These are phyloP conservation scores for Naganishia antarctica DNA, from an alignment of 768 basidiomycete species.

Conservation along the genomic window DNA sequence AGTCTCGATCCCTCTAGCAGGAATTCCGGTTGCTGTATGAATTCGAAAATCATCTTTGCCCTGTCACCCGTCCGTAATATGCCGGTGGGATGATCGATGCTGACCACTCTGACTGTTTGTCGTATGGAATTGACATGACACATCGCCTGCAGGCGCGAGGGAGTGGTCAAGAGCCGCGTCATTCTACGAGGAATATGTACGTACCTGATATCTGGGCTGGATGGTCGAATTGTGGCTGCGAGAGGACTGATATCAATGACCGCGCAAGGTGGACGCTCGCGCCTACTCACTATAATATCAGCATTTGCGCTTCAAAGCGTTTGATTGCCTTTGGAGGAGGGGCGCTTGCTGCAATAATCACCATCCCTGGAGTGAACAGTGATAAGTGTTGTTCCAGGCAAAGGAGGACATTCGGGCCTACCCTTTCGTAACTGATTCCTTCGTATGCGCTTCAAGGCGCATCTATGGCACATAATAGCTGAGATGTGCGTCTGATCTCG, in stretches of 20 bases:
- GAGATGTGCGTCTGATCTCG: slow-evolving; percentile 1
- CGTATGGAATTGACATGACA: slow-evolving; percentile 53
- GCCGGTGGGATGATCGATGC: slow-evolving; percentile 75
- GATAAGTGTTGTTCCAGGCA: slow-evolving; percentile 40
- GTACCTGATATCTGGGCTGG: slow-evolving; percentile 87
- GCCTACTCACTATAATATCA: slow-evolving; percentile 75
- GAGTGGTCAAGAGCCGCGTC: slow-evolving; percentile 14
- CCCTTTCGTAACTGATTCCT: slow-evolving; percentile 80
- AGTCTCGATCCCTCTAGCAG: slow-evolving; percentile 90
- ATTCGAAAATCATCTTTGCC: slow-evolving; percentile 89
- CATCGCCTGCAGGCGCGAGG: slow-evolving; percentile 34
- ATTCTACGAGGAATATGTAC: slow-evolving; percentile 50
- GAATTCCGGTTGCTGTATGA: slow-evolving; percentile 78
- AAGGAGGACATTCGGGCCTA: slow-evolving; percentile 39
- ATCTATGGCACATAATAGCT: slow-evolving; percentile 32
- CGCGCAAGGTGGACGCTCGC: neutral
- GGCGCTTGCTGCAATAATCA: slow-evolving; percentile 75
- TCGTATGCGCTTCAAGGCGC: slow-evolving; percentile 84
- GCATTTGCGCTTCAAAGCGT: slow-evolving; percentile 85
- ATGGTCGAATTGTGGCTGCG: slow-evolving; percentile 82
- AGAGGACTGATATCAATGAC: neutral
- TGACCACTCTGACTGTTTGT: slow-evolving; percentile 86
- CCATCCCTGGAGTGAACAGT: slow-evolving; percentile 50
- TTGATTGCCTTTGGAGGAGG: slow-evolving; percentile 71
- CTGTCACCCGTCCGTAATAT: slow-evolving; percentile 90